Percentiles rank a stretch among this genome's conserved stretches.
phyloP scores from a whole-genome alignment of 2,329 filamentous ascomycete genomes.

The Pseudogymnoascus sp. region DNA sequence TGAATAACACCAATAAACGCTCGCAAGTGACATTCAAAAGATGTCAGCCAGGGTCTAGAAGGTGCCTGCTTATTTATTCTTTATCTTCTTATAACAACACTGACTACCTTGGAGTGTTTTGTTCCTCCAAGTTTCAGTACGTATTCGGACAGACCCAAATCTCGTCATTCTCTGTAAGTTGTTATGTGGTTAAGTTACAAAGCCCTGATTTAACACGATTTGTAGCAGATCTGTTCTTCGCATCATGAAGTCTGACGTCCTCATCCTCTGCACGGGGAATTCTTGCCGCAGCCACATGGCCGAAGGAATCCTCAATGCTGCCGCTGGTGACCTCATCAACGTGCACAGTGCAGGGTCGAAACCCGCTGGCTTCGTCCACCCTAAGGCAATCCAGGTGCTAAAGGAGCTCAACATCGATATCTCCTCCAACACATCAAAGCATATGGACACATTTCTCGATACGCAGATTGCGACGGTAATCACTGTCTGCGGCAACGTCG shows the following conservation, averaged over 20 bases:
- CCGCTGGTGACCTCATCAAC: slow-evolving; percentile 11
- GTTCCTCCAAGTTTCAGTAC: not conserved
- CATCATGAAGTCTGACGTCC: slow-evolving; percentile 11
- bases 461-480: slow-evolving; percentile 11
- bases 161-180: not conserved
- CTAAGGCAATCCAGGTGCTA: slow-evolving; percentile 10
- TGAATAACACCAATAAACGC: not conserved
- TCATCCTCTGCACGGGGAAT: slow-evolving; percentile 14
- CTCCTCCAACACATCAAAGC: slow-evolving; percentile 13
- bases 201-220: not conserved
- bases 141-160: not conserved
- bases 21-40: not conserved
- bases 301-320: slow-evolving; percentile 11
- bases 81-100: not conserved
- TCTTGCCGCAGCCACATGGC: slow-evolving; percentile 15
- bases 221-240: not conserved
- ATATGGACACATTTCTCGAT: slow-evolving; percentile 12
- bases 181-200: not conserved
- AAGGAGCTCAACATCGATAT: slow-evolving; percentile 14
- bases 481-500: slow-evolving; percentile 13
- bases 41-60: not conserved
- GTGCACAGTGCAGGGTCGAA: slow-evolving; percentile 14
- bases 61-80: not conserved
- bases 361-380: slow-evolving; percentile 12
- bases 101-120: not conserved